These are phyloP conservation scores for Filobasidium wieringae DNA, from an alignment of 768 basidiomycete genomes.

Conservation along the genomic window DNA sequence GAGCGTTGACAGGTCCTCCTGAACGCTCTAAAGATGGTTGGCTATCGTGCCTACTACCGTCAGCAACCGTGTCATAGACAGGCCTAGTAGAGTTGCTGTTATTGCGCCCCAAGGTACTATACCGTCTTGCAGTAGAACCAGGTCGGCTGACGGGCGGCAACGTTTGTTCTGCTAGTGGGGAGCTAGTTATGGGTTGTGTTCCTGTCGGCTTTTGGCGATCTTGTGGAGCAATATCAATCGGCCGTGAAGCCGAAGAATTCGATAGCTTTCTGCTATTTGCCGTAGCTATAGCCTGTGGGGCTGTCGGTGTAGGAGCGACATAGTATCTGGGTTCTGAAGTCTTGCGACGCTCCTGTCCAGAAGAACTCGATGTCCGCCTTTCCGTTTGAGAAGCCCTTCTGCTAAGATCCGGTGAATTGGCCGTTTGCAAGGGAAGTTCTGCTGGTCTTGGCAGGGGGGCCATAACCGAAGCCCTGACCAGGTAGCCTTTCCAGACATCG, in stretches of 20 bases:
- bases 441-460: too few species aligned
- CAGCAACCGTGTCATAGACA: too few species aligned
- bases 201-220: neutral
- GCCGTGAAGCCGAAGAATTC: too few species aligned
- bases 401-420: too few species aligned
- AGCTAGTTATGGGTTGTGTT: neutral
- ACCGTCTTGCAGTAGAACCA: neutral
- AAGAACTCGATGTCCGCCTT: too few species aligned
- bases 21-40: neutral
- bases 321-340: constrained; percentile 29
- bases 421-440: too few species aligned
- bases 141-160: neutral
- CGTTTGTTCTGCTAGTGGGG: neutral
- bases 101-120: neutral
- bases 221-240: neutral
- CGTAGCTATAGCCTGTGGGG: too few species aligned
- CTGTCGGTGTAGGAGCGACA: constrained; percentile 23
- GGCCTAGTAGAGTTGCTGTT: too few species aligned
- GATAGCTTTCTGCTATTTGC: too few species aligned
- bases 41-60: too few species aligned
- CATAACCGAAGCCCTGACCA: constrained; percentile 2
- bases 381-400: too few species aligned
- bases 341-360: constrained; percentile 6
- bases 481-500: constrained; percentile 42
- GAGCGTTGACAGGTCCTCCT: neutral